phyloP scores from a whole-genome alignment of 164 flowering plant species.

The Magnolia sinica region DNA sequence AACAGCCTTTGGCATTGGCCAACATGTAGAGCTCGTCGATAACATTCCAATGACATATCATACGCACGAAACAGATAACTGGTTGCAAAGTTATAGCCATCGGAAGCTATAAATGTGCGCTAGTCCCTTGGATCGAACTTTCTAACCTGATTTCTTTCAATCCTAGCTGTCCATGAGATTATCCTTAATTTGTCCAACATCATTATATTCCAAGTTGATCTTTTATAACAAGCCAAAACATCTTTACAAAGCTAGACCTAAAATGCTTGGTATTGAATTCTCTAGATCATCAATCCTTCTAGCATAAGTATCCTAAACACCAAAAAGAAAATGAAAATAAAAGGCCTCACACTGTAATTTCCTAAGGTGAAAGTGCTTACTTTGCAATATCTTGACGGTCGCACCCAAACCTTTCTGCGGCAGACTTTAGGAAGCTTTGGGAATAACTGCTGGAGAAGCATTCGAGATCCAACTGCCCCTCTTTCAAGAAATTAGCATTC shows the following conservation, averaged over 20 bases:
- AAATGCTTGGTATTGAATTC: neutral
- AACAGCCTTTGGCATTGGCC: too few species aligned
- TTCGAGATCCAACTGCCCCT: constrained; percentile 16
- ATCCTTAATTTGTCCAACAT: neutral
- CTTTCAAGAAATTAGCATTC: constrained; percentile 19
- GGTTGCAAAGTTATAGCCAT: too few species aligned
- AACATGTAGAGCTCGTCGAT: too few species aligned
- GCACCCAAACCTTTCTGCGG: constrained; percentile 21
- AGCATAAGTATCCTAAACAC: neutral
- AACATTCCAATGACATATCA: too few species aligned
- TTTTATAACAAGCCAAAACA: neutral
- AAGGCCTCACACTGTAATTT: too few species aligned
- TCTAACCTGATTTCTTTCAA: too few species aligned
- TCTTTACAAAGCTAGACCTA: neutral
- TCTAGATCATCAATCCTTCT: neutral
- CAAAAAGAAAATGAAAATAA: neutral
- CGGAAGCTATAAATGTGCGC: too few species aligned
- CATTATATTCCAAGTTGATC: neutral
- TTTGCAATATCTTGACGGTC: constrained; percentile 25
- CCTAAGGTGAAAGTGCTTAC: constrained; percentile 14
- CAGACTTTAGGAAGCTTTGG: constrained; percentile 15
- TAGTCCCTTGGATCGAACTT: too few species aligned
- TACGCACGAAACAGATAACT: too few species aligned
- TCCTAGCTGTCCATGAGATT: neutral
- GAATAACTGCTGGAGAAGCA: constrained; percentile 6